Evolutionary conservation across 495 filamentous ascomycete genomes (phyloP), one percentile per base, ranked within the genome.

Genomic region (Aspergillus steynii): DNA sequence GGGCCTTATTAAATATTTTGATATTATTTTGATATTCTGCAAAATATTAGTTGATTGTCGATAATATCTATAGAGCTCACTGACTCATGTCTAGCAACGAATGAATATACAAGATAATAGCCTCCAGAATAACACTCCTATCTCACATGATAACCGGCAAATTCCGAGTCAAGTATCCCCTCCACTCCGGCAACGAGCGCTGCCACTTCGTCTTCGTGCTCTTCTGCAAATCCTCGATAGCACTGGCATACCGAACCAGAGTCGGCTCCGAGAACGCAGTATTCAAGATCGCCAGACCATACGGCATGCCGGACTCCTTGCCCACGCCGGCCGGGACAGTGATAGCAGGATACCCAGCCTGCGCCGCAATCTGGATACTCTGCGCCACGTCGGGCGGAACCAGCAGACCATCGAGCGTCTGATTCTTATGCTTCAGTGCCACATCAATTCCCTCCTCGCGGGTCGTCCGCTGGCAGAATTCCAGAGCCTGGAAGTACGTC

Each of bases 371-470:
- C 63, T 83, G 74, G 60, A 85, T 82, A 45, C 82, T 83, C 68
- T 87, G 85, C 0, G 79, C 89, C 4, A 87, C 83, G 68, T 90
- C 85, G 2, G 87, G 81, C 12, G 88, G 88, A 0, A 88, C 86
- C 4, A 92, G 77, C 28, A 92, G 74, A 5, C 78, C 88, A 49
- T 82, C 79, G 4, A 91, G 71, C 26, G 73, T 74, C n/a, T 62
- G 65, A 37, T 77, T 80, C 5, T 78, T 70, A 65, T 80, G 68
- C 46, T 65, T 69, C 48, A 91, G 76, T 14, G 88, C 88, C 5
- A 82, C 85, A 60, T 92, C 88, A 61, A 91, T 89, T 8, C 88
- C 88, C 28, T 85, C 79, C 63, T 86, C 84, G 5, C 87, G 77
- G 9, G 83, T 85, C 10, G 77, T 81, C 10, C 71, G 72, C 31